Evolutionary conservation across 2,329 filamentous ascomycete species (phyloP).

Genomic region (Fusarium cyanostomum): DNA sequence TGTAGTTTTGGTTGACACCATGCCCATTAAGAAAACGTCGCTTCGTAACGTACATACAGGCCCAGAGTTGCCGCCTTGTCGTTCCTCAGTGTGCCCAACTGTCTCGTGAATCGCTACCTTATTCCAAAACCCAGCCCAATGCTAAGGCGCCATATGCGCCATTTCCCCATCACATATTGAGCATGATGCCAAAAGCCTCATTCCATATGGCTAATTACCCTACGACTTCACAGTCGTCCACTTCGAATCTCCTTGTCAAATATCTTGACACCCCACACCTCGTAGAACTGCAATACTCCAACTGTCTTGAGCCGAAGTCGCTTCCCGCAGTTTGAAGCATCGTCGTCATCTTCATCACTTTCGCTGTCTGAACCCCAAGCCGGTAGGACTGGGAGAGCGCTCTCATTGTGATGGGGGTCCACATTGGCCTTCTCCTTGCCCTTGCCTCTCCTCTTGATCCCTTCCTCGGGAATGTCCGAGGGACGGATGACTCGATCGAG

Average conservation of each 20-base stretch:
- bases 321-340: conserved; percentile 44
- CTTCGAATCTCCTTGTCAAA: conserved; percentile 66
- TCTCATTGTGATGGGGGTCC: conserved; percentile 20
- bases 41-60: conserved; percentile 4
- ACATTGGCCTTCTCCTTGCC: conserved; percentile 47
- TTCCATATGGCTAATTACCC: not conserved
- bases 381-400: conserved; percentile 44
- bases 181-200: conserved; percentile 10
- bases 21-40: conserved; percentile 7
- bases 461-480: conserved; percentile 45
- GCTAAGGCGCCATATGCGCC: conserved; percentile 16
- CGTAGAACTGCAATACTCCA: conserved; percentile 51
- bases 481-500: conserved; percentile 61
- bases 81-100: not conserved
- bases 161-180: not conserved
- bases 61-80: not conserved
- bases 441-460: conserved; percentile 46
- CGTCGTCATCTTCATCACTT: conserved; percentile 47
- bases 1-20: not conserved
- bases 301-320: conserved; percentile 50
- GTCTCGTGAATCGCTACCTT: conserved; percentile 8
- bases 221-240: conserved; percentile 41
- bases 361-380: conserved; percentile 48
- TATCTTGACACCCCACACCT: conserved; percentile 61
- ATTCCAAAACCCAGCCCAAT: conserved; percentile 8